Evolutionary conservation across 495 filamentous ascomycete genomes (phyloP).

Genomic region (Pyrenula massariospora): DNA sequence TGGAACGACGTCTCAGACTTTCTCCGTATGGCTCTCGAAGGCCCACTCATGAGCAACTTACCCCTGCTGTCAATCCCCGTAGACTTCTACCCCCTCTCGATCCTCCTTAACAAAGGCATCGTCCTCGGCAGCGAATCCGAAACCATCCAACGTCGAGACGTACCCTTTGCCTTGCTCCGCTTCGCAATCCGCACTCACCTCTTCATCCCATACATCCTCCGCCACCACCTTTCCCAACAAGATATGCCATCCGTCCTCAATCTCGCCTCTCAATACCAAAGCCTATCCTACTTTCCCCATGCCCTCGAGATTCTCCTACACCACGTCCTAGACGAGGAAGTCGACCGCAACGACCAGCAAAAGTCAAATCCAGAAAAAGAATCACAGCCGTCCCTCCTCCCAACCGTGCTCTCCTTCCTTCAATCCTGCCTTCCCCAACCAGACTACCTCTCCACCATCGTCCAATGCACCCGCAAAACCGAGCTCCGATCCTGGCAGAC

Average conservation of each 20-base stretch:
- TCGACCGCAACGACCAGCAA: constrained; percentile 50
- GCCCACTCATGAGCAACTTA: constrained; percentile 8
- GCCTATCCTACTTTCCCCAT: constrained; percentile 83
- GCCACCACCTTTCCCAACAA: constrained; percentile 58
- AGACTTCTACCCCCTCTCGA: constrained; percentile 93
- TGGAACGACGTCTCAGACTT: constrained; percentile 92
- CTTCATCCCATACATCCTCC: constrained; percentile 79
- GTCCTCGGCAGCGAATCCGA: constrained; percentile 86
- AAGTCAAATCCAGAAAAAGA: constrained; percentile 11
- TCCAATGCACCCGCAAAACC: constrained; percentile 96
- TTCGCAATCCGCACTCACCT: constrained; percentile 77
- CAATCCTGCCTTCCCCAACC: constrained; percentile 64
- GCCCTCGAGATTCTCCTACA: constrained; percentile 88
- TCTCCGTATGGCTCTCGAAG: constrained; percentile 37
- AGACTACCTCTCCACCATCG: constrained; percentile 81
- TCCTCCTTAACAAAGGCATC: constrained; percentile 73
- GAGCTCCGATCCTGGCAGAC: constrained; percentile 93
- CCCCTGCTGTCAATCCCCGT: constrained; percentile 34
- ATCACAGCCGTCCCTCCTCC: constrained; percentile 51
- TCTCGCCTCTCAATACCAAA: constrained; percentile 69
- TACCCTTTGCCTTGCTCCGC: constrained; percentile 76
- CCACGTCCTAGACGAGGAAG: constrained; percentile 88
- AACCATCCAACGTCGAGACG: constrained; percentile 77
- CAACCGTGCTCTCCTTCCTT: constrained; percentile 77
- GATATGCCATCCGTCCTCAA: constrained; percentile 63